A percentile compares a stretch with the other conserved stretches of the same genome.
Conservation (phyloP, 2,329 filamentous ascomycete genomes). For the Aplosporella prunicola region DNA sequence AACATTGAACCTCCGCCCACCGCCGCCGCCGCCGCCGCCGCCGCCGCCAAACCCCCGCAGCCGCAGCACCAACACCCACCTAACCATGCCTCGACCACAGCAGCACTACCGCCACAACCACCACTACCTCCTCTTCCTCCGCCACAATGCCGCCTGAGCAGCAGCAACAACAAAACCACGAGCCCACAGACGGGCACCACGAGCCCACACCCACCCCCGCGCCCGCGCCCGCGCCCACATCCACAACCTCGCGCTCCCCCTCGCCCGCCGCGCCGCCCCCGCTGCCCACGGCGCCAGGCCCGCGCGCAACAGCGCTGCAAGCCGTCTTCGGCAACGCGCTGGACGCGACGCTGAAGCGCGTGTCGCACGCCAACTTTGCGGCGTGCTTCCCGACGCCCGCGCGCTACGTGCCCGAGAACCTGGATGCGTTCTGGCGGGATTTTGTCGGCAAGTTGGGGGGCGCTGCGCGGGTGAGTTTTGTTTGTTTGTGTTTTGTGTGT, state of each 20-base stretch:
- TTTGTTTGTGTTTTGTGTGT: background rate
- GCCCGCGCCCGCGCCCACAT: too few species aligned
- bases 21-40: too few species aligned
- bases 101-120: too few species aligned
- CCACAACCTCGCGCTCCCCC: conserved; percentile 34
- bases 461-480: conserved; percentile 36
- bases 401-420: conserved; percentile 44
- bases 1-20: too few species aligned
- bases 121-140: too few species aligned
- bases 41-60: too few species aligned
- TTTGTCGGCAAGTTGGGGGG: conserved; percentile 50
- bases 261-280: conserved; percentile 47
- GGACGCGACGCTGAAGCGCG: conserved; percentile 50
- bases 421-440: conserved; percentile 50
- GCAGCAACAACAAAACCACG: too few species aligned
- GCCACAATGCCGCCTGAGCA: too few species aligned
- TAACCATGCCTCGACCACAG: too few species aligned
- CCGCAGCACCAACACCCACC: too few species aligned
- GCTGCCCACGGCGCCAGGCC: conserved; percentile 46
- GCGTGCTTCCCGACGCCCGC: conserved; percentile 56
- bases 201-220: too few species aligned
- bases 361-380: conserved; percentile 52
- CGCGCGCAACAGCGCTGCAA: conserved; percentile 50
- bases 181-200: too few species aligned
- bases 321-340: conserved; percentile 53